Percentiles rank a stretch among this genome's conserved stretches.
phyloP scores from a whole-genome alignment of 2,329 filamentous ascomycete species.

The Aspergillus aculeatinus region DNA sequence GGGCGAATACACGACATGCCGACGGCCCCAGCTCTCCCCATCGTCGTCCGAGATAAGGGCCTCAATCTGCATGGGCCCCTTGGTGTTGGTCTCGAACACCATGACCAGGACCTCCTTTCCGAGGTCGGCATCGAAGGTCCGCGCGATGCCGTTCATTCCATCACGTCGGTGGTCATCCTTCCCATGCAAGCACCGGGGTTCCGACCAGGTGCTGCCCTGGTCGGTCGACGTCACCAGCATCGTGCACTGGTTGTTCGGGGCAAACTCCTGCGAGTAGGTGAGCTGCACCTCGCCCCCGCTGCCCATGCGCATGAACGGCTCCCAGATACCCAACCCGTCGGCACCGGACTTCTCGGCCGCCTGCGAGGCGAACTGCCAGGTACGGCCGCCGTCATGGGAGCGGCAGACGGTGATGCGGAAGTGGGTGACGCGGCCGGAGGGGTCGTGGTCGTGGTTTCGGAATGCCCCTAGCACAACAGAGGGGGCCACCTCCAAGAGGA shows the following conservation, averaged over 20 bases:
- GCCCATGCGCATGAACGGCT: conserved; percentile 50
- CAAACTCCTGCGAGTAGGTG: conserved; percentile 50
- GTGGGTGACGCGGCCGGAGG: conserved; percentile 35
- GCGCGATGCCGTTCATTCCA: conserved; percentile 47
- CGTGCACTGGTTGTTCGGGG: conserved; percentile 49
- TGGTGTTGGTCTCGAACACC: conserved; percentile 49
- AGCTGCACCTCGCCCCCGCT: conserved; percentile 41
- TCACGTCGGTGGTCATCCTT: conserved; percentile 37
- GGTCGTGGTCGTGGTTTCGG: conserved; percentile 48
- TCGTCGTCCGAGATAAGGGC: conserved; percentile 48
- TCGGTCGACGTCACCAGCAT: conserved; percentile 50
- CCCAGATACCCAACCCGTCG: conserved; percentile 44
- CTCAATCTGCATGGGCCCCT: conserved; percentile 45
- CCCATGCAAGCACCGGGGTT: conserved; percentile 43
- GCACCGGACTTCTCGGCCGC: conserved; percentile 43
- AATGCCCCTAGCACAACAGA: conserved; percentile 47
- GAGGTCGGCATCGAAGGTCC: conserved; percentile 25
- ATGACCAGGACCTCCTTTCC: conserved; percentile 43
- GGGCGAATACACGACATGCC: conserved; percentile 45
- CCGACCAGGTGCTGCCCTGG: conserved; percentile 46
- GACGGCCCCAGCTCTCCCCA: conserved; percentile 40
- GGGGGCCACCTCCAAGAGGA: conserved; percentile 43
- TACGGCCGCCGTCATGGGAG: conserved; percentile 45
- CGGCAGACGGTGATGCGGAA: conserved; percentile 54
- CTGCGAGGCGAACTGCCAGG: conserved; percentile 48